Evolutionary conservation across 352 stramenopile species (phyloP), one percentile per base, ranked within the genome.

Genomic region (Phytophthora constricta): DNA sequence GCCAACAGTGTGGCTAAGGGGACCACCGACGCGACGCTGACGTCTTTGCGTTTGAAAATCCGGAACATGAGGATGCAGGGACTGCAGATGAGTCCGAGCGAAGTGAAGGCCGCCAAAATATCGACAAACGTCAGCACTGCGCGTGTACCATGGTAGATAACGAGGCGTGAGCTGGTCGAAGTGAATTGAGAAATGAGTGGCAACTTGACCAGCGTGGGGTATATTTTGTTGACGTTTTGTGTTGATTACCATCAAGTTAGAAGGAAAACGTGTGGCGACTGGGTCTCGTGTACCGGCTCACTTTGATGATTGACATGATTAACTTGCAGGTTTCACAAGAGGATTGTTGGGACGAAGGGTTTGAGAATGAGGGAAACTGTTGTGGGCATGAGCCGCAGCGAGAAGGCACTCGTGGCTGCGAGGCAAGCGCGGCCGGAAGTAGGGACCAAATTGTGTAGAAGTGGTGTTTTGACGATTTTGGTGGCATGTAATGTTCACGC

Each of bases 41-140:
- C 55, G 33, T 61, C 31, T 34, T 74, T 77, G 39, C 47, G 41
- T 45, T 56, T 65, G 69, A 65, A 65, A 58, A 83, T 79, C 19
- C 60, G 60, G 39, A 56, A 59, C 10, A 82, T 67, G 13, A 66
- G 54, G 8, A 68, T 64, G n/a, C 60, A 54, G 4, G 74, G 74
- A 19, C 74, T 82, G 56, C 76, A 57, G 46, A 74, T 73, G 31
- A 37, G 31, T 37, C 31, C 31, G 13, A 37, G 31, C 31, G 31
- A 37, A 7, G 31, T 37, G 7, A 37, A 37, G 7, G 31, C 31
- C 31, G 31, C 31, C 31, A 37, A 11, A 11, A 37, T 11, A 11
- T 37, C 31, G 31, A 37, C 31, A 11, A 37, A 37, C 7, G 31
- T 37, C 31, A 37, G 13, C 7, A 37, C 31, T 37, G 31, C 31